phyloP scores from a whole-genome alignment of 257 asterid species.

The Scutellaria barbata region DNA sequence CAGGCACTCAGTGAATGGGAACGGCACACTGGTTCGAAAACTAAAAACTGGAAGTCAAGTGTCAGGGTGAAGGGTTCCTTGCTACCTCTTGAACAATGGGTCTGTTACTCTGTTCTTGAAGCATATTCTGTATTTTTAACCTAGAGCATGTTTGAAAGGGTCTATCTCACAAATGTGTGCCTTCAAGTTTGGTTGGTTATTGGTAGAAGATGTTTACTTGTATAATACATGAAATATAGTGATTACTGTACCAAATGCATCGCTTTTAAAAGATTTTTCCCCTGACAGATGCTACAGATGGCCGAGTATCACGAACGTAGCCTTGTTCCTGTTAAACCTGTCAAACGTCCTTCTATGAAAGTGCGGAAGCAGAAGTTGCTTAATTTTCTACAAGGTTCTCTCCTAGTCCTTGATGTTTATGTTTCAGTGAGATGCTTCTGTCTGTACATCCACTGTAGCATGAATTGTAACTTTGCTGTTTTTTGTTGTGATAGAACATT shows the following conservation, averaged over 20 bases:
- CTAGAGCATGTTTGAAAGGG: conserved; percentile 13
- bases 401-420: conserved; percentile 14
- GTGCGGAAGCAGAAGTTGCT: conserved; percentile 88
- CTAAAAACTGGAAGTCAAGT: conserved; percentile 91
- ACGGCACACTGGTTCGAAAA: conserved; percentile 86
- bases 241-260: not conserved
- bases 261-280: conserved; percentile 23
- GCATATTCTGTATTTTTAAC: conserved; percentile 25
- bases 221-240: not conserved
- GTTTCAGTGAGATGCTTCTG: conserved; percentile 27
- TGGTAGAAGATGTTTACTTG: conserved; percentile 26
- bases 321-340: conserved; percentile 70
- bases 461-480: conserved; percentile 31
- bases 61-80: conserved; percentile 85
- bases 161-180: not conserved
- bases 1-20: conserved; percentile 96
- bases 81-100: conserved; percentile 95
- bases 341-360: conserved; percentile 85
- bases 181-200: conserved; percentile 21
- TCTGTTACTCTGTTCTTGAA: conserved; percentile 63
- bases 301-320: conserved; percentile 81
- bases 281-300: conserved; percentile 84
- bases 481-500: conserved; percentile 62
- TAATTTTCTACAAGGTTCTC: conserved; percentile 79
- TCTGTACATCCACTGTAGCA: conserved; percentile 29